phyloP scores from a whole-genome alignment of 169 alveolate species.

The Plasmodium chabaudi region DNA sequence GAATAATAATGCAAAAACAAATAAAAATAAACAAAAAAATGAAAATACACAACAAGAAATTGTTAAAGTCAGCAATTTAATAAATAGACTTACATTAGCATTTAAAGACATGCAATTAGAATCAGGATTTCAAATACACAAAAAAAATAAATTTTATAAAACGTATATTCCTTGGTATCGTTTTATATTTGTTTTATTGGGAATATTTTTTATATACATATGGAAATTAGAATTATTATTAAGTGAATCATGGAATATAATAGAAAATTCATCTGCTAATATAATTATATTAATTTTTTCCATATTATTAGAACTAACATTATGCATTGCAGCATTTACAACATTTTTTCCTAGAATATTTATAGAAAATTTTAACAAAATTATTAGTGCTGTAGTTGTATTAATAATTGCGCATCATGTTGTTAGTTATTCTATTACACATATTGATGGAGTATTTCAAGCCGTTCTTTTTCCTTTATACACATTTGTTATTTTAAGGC shows the following conservation, averaged over 20 bases:
- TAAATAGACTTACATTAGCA: constrained; percentile 81
- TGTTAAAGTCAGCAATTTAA: constrained; percentile 71
- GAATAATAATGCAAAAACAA: not conserved
- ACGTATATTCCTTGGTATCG: constrained; percentile 83
- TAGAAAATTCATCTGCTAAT: constrained; percentile 43
- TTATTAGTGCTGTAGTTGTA: constrained; percentile 66
- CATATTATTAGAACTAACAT: constrained; percentile 50
- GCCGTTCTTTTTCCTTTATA: constrained; percentile 84
- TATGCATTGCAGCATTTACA: constrained; percentile 64
- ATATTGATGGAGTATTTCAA: constrained; percentile 79
- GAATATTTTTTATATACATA: constrained; percentile 75
- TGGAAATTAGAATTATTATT: constrained; percentile 71
- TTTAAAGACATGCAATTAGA: constrained; percentile 86
- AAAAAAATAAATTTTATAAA: constrained; percentile 80
- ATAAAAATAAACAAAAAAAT: constrained; percentile 29
- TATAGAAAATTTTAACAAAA: constrained; percentile 76
- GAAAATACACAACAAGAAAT: constrained; percentile 71
- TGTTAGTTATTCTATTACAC: constrained; percentile 71
- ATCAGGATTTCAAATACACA: constrained; percentile 80
- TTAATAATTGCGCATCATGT: constrained; percentile 72
- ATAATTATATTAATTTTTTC: constrained; percentile 50
- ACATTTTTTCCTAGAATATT: constrained; percentile 69
- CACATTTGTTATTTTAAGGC: constrained; percentile 82
- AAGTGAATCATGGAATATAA: constrained; percentile 47
- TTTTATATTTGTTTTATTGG: constrained; percentile 76